These are phyloP conservation scores for Candida albicans DNA, from an alignment of 1,139 yeast genomes.

Conservation along the genomic window DNA sequence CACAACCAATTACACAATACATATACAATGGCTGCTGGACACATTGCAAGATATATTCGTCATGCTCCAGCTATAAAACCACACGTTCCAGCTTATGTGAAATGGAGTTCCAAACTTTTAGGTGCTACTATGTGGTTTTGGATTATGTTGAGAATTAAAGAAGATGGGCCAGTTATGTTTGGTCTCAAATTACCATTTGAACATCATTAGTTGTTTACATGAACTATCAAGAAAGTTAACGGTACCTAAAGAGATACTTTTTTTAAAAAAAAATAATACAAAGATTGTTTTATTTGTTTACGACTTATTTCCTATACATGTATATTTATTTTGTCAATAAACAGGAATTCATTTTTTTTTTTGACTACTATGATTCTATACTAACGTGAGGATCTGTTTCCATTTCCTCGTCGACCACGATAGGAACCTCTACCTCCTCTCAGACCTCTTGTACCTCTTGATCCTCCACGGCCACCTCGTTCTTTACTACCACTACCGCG, in stretches of 20 bases:
- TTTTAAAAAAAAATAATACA: no score
- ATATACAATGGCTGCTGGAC: constrained; percentile 41
- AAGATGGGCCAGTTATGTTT: constrained; percentile 64
- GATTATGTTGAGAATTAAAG: constrained; percentile 74
- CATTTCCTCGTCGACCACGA: constrained; percentile 4
- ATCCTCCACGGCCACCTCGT: constrained; percentile 14
- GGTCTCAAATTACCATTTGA: constrained; percentile 48
- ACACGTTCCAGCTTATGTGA: constrained; percentile 53
- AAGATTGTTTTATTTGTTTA: no score
- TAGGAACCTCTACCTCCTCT: constrained; percentile 5
- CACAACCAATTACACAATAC: background rate
- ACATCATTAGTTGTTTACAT: constrained; percentile 23
- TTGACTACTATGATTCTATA: background rate
- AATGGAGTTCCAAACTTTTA: constrained; percentile 60
- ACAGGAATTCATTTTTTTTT: no score
- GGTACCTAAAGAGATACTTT: no score
- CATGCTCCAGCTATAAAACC: constrained; percentile 57
- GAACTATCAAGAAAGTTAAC: background rate
- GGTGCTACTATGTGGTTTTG: constrained; percentile 91
- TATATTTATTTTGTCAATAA: no score
- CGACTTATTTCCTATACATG: no score
- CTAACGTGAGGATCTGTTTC: constrained; percentile 2
- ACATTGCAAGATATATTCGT: constrained; percentile 48
- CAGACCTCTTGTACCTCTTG: constrained; percentile 17
- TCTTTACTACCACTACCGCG: constrained; percentile 13